Percentiles rank a stretch among this genome's conserved stretches.
phyloP scores from a whole-genome alignment of 306 rosid genomes.

The Inga leiocalycina region DNA sequence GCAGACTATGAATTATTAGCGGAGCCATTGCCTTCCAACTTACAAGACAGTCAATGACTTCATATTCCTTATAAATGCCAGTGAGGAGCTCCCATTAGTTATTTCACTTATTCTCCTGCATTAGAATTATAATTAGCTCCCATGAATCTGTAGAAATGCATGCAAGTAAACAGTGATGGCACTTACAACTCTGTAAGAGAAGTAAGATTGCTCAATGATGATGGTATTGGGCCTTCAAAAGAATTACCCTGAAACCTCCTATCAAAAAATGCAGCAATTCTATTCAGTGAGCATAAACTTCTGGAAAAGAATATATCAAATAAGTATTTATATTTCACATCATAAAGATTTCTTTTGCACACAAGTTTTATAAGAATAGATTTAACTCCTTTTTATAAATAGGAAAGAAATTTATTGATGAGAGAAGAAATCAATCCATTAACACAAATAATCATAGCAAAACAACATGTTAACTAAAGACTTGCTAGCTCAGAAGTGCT shows the following conservation, averaged over 20 bases:
- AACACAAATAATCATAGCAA: too few relatives aligned
- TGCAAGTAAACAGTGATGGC: slow-evolving; percentile 2
- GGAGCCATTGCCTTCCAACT: slow-evolving; percentile 16
- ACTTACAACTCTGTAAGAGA: slow-evolving; percentile 72
- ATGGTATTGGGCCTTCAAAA: slow-evolving; percentile 71
- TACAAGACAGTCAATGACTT: slow-evolving; percentile 66
- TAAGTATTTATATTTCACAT: not conserved
- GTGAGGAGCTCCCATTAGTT: slow-evolving; percentile 71
- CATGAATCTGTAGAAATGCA: not conserved
- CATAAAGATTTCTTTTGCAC: not conserved
- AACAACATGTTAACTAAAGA: too few relatives aligned
- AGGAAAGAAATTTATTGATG: not conserved
- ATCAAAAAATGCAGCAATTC: slow-evolving; percentile 10
- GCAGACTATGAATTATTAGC: not conserved
- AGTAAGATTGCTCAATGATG: slow-evolving; percentile 66
- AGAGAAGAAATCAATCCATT: not conserved
- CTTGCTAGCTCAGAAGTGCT: not conserved
- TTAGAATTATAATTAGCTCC: slow-evolving; percentile 31
- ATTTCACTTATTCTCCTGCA: slow-evolving; percentile 67
- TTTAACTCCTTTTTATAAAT: not conserved
- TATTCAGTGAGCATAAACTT: slow-evolving; percentile 19
- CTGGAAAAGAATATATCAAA: not conserved
- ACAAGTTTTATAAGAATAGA: not conserved
- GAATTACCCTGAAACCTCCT: slow-evolving; percentile 90
- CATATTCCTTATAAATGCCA: slow-evolving; percentile 64